Evolutionary conservation across 2,329 filamentous ascomycete species (phyloP).

Genomic region (Lasiodiplodia citricola): DNA sequence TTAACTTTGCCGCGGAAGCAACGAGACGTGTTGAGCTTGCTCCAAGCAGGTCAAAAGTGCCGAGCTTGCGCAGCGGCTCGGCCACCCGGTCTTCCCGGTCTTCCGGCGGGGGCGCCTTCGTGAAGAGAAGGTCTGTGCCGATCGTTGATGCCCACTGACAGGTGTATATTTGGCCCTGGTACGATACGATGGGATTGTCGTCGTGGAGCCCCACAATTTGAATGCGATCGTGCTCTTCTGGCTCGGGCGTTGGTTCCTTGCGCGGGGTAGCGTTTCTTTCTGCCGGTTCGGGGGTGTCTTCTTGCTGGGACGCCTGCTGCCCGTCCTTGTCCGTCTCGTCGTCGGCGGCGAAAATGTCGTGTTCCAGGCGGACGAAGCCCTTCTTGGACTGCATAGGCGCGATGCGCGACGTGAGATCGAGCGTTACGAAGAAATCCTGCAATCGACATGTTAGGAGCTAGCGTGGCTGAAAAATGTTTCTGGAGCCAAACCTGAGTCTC

Average conservation of each 20-base stretch:
- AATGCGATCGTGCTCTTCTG: slow-evolving; percentile 49
- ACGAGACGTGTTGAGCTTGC: slow-evolving; percentile 72
- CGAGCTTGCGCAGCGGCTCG: slow-evolving; percentile 58
- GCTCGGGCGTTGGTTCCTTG: slow-evolving; percentile 11
- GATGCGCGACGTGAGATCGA: slow-evolving; percentile 59
- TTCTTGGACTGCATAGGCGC: slow-evolving; percentile 21
- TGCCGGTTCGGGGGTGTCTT: neutral
- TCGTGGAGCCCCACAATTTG: slow-evolving; percentile 87
- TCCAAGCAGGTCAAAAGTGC: slow-evolving; percentile 72
- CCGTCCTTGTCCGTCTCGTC: slow-evolving; percentile 13
- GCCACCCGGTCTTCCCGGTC: neutral
- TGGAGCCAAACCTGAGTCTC: slow-evolving; percentile 55
- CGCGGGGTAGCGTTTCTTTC: slow-evolving; percentile 12
- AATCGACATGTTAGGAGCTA: neutral
- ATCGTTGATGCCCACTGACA: slow-evolving; percentile 83
- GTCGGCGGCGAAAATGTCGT: slow-evolving; percentile 18
- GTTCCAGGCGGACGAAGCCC: slow-evolving; percentile 10
- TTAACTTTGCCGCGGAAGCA: slow-evolving; percentile 67
- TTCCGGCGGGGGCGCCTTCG: slow-evolving; percentile 41
- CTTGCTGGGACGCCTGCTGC: neutral
- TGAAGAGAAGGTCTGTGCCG: slow-evolving; percentile 82
- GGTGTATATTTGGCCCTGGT: slow-evolving; percentile 77
- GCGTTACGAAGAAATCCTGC: slow-evolving; percentile 64
- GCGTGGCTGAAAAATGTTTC: slow-evolving; percentile 11
- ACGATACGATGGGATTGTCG: slow-evolving; percentile 76